Base-by-base conservation (phyloP, 176 grass and related monocot species). In the Paspalum vaginatum region DNA sequence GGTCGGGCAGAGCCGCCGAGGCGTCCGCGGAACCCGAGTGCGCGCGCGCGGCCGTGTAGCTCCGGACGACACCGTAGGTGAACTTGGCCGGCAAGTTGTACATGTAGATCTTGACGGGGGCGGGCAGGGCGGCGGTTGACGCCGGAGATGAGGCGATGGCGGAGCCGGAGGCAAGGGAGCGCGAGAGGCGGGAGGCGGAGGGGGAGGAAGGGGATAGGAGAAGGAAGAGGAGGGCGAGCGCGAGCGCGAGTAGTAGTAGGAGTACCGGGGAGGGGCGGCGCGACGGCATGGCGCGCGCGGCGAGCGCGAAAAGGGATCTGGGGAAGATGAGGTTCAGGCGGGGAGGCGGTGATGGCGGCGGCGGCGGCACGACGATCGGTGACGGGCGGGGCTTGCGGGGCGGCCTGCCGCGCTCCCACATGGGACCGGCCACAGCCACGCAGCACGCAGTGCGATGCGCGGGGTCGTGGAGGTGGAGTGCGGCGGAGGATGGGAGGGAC, bases 21-120 rank as follows among this genome's bases (percentile, higher is more conserved):
- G 64, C 44, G 54, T 40, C 84, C 18, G 61, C 37, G 3, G 81
- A 57, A 4, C 86, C 65, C 18, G 83, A 68, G 18, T 75, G 72
- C 20, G 61, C 65, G 0, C 93, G 88, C 17, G 88, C 83, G 8
- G 81, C 83, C 58, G 81, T 79, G 79, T 96, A 96, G 76, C 93
- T 91, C 59, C 90, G 90, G 7, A 96, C 75, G 59, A 96, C 90
- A 32, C 93, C 93, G 56, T 93, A 86, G 38, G 93, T 96, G 61
- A 96, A 96, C 90, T 85, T 96, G 63, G 62, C 8, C 6, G 90
- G 90, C 65, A 96, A 83, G 42, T 86, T 79, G 82, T 92, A 88
- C 41, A 96, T 63, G 76, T 96, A 96, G 88, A 96, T 96, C 88
- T 93, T 96, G 75, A 91, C 38, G 63, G 86, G 65, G 11, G 87